Percentiles rank a stretch among this genome's conserved stretches.
Evolutionary conservation across 2,329 filamentous ascomycete genomes (phyloP).

Genomic region (Stachybotrys echinatus): DNA sequence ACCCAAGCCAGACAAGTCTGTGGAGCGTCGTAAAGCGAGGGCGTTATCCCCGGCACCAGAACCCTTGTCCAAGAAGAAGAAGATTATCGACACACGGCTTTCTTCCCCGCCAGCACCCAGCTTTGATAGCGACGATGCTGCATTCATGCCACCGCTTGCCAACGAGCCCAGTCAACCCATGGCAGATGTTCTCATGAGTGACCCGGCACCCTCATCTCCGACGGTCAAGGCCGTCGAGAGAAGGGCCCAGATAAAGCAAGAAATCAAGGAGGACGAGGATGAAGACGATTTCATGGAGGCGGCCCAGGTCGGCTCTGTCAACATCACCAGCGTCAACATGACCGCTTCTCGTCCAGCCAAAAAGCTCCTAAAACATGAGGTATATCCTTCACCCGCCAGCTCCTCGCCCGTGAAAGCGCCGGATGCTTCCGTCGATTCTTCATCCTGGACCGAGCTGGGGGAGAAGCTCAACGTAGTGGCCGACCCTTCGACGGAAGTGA

Average conservation of each 20-base stretch:
- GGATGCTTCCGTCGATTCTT: conserved; percentile 64
- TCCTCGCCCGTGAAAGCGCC: conserved; percentile 68
- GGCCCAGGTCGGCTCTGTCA: conserved; percentile 66
- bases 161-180: conserved; percentile 46
- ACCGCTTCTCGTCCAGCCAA: conserved; percentile 68
- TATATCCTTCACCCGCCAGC: conserved; percentile 64
- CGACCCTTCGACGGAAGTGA: conserved; percentile 60
- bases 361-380: conserved; percentile 63
- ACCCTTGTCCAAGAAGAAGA: conserved; percentile 51
- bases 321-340: conserved; percentile 73
- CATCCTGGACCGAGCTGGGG: conserved; percentile 83
- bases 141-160: conserved; percentile 50
- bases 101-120: conserved; percentile 39
- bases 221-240: conserved; percentile 72
- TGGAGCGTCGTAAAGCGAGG: conserved; percentile 72
- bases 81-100: conserved; percentile 43
- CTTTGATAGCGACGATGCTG: conserved; percentile 53
- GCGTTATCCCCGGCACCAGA: conserved; percentile 69
- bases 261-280: conserved; percentile 61
- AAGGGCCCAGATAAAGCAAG: conserved; percentile 50
- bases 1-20: conserved; percentile 62
- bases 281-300: conserved; percentile 86
- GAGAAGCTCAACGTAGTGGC: conserved; percentile 80
- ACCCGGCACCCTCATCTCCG: conserved; percentile 82
- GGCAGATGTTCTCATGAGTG: conserved; percentile 69